Percentiles rank a stretch among this genome's conserved stretches.
phyloP scores from a whole-genome alignment of 345 rosid genomes.

The Heritiera littoralis region DNA sequence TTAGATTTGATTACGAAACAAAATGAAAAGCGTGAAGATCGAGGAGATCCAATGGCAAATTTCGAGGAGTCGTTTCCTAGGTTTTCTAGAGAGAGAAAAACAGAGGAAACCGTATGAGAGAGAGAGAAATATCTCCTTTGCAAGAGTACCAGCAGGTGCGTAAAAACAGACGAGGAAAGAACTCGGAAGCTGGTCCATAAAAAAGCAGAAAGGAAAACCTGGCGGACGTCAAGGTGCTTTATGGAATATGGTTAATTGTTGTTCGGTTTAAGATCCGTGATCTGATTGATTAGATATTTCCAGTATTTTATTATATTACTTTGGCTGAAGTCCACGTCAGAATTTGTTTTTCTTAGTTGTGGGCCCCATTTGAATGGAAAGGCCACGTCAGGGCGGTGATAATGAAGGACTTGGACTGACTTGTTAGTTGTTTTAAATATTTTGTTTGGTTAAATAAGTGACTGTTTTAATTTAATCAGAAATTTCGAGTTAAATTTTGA shows the following conservation, averaged over 20 bases:
- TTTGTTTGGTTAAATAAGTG: neutral
- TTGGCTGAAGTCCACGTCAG: slow-evolving; percentile 17
- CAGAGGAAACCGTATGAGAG: neutral
- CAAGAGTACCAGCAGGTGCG: neutral
- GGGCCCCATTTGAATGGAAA: neutral
- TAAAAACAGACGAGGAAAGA: neutral
- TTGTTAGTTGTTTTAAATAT: neutral
- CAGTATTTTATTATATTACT: too few relatives aligned
- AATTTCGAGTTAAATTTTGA: too few relatives aligned
- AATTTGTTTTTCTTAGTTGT: neutral
- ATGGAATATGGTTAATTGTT: slow-evolving; percentile 22
- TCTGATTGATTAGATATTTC: slow-evolving; percentile 4
- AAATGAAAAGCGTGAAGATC: neutral
- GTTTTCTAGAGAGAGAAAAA: neutral
- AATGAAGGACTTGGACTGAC: neutral
- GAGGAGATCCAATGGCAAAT: neutral
- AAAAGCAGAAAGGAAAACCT: neutral
- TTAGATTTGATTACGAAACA: neutral
- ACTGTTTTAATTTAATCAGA: too few relatives aligned
- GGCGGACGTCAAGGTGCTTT: slow-evolving; percentile 35
- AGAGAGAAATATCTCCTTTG: slow-evolving; percentile 12
- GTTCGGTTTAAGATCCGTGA: slow-evolving; percentile 28
- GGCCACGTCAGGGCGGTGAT: slow-evolving; percentile 14
- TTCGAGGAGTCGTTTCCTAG: neutral
- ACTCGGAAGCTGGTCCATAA: neutral